Evolutionary conservation across 2,329 filamentous ascomycete genomes (phyloP).

Genomic region (Colletotrichum sp.): DNA sequence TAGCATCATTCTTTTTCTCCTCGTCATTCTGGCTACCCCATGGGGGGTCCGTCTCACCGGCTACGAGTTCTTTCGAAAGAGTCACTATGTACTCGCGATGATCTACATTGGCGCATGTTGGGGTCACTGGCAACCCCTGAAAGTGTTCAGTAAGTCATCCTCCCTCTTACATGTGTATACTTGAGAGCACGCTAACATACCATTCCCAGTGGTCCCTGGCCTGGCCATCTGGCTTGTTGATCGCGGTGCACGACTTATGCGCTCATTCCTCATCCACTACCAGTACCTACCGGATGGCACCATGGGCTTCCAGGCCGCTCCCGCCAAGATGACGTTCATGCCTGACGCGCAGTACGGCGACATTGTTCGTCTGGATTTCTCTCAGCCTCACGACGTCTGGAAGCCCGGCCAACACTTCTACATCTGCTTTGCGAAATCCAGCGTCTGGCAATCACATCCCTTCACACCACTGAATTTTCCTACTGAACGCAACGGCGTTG

Average conservation of each 20-base stretch:
- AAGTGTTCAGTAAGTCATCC: slow-evolving; percentile 56
- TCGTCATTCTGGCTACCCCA: slow-evolving; percentile 62
- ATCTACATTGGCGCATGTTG: slow-evolving; percentile 78
- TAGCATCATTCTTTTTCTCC: slow-evolving; percentile 52
- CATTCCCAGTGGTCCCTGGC: slow-evolving; percentile 57
- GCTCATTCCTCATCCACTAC: slow-evolving; percentile 54
- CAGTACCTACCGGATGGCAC: slow-evolving; percentile 51
- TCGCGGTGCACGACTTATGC: slow-evolving; percentile 61
- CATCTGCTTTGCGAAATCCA: slow-evolving; percentile 69
- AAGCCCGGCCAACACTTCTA: slow-evolving; percentile 74
- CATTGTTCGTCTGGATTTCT: slow-evolving; percentile 70
- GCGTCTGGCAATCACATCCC: slow-evolving; percentile 75
- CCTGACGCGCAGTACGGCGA: slow-evolving; percentile 61
- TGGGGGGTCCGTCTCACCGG: slow-evolving; percentile 69
- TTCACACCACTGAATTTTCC: slow-evolving; percentile 69
- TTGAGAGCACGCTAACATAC: not conserved
- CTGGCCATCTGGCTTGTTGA: slow-evolving; percentile 71
- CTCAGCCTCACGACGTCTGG: slow-evolving; percentile 66
- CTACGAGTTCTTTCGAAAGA: slow-evolving; percentile 79
- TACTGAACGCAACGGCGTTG: slow-evolving; percentile 38
- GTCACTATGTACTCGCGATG: slow-evolving; percentile 75
- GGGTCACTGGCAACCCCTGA: slow-evolving; percentile 73
- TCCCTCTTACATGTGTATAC: not conserved
- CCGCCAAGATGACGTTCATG: slow-evolving; percentile 58
- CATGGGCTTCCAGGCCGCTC: slow-evolving; percentile 60